These are phyloP conservation scores for Gossypium mustelinum DNA, from an alignment of 345 rosid species.

Conservation along the genomic window DNA sequence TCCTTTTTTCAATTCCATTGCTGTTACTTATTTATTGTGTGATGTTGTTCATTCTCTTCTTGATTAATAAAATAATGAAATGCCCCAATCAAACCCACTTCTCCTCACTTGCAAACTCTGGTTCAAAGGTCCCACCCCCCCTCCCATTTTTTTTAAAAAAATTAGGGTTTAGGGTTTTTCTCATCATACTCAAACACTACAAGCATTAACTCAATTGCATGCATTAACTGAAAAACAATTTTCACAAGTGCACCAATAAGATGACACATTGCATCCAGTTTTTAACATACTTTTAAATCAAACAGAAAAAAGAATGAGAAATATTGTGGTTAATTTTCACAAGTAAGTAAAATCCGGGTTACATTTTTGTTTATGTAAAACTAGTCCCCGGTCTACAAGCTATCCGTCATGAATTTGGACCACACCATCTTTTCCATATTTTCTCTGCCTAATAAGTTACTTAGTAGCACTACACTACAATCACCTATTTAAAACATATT, in stretches of 20 bases:
- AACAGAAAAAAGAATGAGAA: neutral
- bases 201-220: too few relatives aligned
- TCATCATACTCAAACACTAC: too few relatives aligned
- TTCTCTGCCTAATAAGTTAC: slow-evolving; percentile 18
- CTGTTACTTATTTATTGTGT: neutral
- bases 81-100: too few relatives aligned
- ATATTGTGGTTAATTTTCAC: slow-evolving; percentile 17
- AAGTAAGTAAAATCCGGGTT: neutral
- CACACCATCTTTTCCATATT: slow-evolving; percentile 8
- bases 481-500: neutral
- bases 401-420: slow-evolving; percentile 10
- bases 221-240: too few relatives aligned
- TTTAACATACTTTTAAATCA: too few relatives aligned
- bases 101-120: too few relatives aligned
- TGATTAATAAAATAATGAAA: neutral
- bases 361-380: neutral
- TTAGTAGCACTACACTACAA: neutral
- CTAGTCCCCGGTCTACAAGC: slow-evolving; percentile 12
- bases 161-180: too few relatives aligned
- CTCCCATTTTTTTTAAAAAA: too few relatives aligned
- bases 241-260: too few relatives aligned
- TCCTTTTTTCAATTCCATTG: neutral
- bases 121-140: too few relatives aligned
- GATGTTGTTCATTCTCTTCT: neutral
- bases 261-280: too few relatives aligned